Evolutionary conservation across 768 basidiomycete genomes (phyloP), one percentile per base, ranked within the genome.

Genomic region (Mycena crocata): DNA sequence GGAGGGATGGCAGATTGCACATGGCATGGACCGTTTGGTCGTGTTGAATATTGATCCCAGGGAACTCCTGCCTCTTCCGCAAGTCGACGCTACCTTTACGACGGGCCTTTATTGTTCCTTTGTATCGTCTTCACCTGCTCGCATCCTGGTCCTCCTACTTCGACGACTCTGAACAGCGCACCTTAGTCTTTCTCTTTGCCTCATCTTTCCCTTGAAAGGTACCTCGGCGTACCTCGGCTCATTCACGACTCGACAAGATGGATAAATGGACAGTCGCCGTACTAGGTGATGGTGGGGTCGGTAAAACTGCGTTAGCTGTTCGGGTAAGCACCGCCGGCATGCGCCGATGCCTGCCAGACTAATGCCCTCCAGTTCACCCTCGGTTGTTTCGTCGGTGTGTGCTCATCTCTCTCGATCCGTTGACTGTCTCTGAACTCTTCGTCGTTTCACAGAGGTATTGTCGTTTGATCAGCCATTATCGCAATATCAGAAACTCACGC

Each of bases 181-280:
- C 64, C 68, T 59, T 44, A 49, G 23, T 65, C 62, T 61, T 64
- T 64, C 60, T 62, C n/a, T 69, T 64, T 59, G 58, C n/a, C 63
- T 31, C 62, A 62, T 62, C 56, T 68, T 46, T 60, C 55, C 57
- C 62, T 69, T 65, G n/a, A 49, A 37, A 44, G 51, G 60, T 62
- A 56, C 59, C 64, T 49, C 21, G 35, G 50, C 42, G 50, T 66
- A 50, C 68, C 58, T 37, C 40, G 42, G 17, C 52, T 59, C 55
- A 40, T 57, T 67, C 44, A 57, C 48, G 28, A 49, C 48, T 49
- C 48, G 48, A 17, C 85, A 81, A 85, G 79, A 94, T 95, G 93
- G 93, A 95, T 83, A 91, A 90, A 78, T 95, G 94, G 94, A 91
- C 94, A 84, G 92, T 97, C 72, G 94, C 95, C 66, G 94, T 97